A percentile compares a stretch with the other conserved stretches of the same genome.
Conservation (phyloP, 2,329 filamentous ascomycete genomes). For the Neopestalotiopsis rosae region DNA sequence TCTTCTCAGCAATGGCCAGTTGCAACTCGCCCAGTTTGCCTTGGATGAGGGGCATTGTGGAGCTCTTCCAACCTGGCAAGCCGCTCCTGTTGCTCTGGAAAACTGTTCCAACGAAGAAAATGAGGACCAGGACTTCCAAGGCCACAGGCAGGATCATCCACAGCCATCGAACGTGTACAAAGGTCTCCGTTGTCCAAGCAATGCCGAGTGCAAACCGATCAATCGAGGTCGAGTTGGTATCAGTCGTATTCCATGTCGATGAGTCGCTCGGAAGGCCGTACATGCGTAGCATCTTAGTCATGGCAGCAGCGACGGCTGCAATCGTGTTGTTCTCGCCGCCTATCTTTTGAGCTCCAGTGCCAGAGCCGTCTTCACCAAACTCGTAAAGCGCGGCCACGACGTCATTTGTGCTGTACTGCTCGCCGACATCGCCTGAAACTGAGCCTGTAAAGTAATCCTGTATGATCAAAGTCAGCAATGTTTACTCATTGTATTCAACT, state of each 20-base stretch:
- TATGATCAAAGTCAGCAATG: background rate
- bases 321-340: conserved; percentile 23
- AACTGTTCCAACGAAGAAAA: conserved; percentile 19
- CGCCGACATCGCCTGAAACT: conserved; percentile 14
- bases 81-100: conserved; percentile 20
- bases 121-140: conserved; percentile 18
- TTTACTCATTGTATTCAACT: background rate
- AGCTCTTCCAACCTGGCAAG: conserved; percentile 23
- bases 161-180: conserved; percentile 21
- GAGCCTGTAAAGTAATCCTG: conserved; percentile 20
- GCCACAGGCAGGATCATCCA: conserved; percentile 21
- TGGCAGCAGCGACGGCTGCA: conserved; percentile 20
- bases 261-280: background rate
- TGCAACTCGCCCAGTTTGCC: conserved; percentile 18
- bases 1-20: conserved; percentile 4
- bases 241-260: conserved; percentile 4
- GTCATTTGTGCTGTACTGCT: conserved; percentile 16
- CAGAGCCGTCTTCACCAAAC: conserved; percentile 20
- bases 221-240: background rate
- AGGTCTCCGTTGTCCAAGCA: conserved; percentile 20
- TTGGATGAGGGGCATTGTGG: conserved; percentile 21
- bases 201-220: conserved; percentile 14
- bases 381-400: conserved; percentile 19
- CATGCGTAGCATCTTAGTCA: conserved; percentile 21
- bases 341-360: conserved; percentile 14